Conservation (phyloP, 1,139 yeast genomes). For the Spathaspora sp. region DNA sequence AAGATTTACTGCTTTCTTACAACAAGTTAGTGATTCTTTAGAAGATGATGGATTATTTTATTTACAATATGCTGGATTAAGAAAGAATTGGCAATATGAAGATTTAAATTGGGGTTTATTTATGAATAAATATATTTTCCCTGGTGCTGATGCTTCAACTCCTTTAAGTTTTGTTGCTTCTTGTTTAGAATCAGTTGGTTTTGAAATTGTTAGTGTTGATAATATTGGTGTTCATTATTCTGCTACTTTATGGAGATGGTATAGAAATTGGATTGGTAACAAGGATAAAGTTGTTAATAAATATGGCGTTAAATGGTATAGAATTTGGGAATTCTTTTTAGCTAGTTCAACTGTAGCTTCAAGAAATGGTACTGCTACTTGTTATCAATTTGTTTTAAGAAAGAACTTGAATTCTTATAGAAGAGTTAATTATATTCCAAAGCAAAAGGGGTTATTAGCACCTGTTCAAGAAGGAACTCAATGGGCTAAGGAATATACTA, state of each 20-base stretch:
- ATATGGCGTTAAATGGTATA: slow-evolving; percentile 88
- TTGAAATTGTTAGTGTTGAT: slow-evolving; percentile 81
- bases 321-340: slow-evolving; percentile 92
- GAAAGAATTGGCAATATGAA: slow-evolving; percentile 94
- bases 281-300: slow-evolving; percentile 72
- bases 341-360: slow-evolving; percentile 80
- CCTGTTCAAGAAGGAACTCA: slow-evolving; percentile 54
- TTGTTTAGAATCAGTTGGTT: slow-evolving; percentile 79
- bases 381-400: slow-evolving; percentile 88
- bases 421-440: slow-evolving; percentile 78
- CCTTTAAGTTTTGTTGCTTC: slow-evolving; percentile 83
- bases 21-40: slow-evolving; percentile 80
- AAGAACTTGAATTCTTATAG: slow-evolving; percentile 85
- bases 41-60: slow-evolving; percentile 90
- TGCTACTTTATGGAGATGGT: slow-evolving; percentile 92
- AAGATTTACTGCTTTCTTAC: slow-evolving; percentile 71
- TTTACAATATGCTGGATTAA: slow-evolving; percentile 86
- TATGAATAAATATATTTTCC: slow-evolving; percentile 95
- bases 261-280: slow-evolving; percentile 91
- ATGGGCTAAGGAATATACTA: slow-evolving; percentile 32
- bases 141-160: slow-evolving; percentile 97
- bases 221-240: slow-evolving; percentile 93
- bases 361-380: slow-evolving; percentile 92
- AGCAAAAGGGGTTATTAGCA: slow-evolving; percentile 71
- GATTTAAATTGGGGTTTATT: slow-evolving; percentile 93